Evolutionary conservation across 345 rosid species (phyloP), one percentile per base, ranked within the genome.

Genomic region (Noccaea caerulescens): DNA sequence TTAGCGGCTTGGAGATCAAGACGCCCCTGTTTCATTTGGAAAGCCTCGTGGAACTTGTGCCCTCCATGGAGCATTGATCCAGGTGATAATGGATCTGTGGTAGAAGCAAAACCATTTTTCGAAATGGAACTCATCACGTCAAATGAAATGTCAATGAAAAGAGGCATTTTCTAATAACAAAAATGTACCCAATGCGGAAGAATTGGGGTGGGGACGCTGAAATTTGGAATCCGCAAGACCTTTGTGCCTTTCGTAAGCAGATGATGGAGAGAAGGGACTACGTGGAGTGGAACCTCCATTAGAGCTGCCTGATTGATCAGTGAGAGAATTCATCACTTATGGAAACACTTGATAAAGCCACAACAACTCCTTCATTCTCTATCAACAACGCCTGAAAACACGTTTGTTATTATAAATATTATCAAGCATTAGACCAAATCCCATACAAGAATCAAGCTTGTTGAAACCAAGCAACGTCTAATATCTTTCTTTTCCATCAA

Each of bases 1-100:
- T 88, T 88, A 36, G 95, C 78, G 2, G 89, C 85, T 10, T 94
- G 84, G 74, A 91, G 86, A 76, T 93, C 91, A 58, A 83, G 87
- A 4, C 85, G 70, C 18, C 89, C 99, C 37, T 87, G 97, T 83
- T 85, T 91, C 66, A 88, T 62, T 56, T 86, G 96, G 72, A 85
- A 87, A 53, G 86, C 92, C 69, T 94, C 97, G 44, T 88, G 93
- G 78, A 85, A 84, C 76, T 81, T 91, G 58, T 83, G 85, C 3
- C 93, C 95, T 70, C 58, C 81, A 70, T 75, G 86, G 76, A 80
- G 85, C 78, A 77, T 60, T 57, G 63, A 55, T 53, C 84, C 80
- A 75, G 84, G 79, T 52, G 74, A 75, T 42, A 85, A 73, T 65
- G 89, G 60, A 68, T 88, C 97, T 89, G 77, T 13, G 13, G 20